A percentile compares a stretch with the other conserved stretches of the same genome.
phyloP scores from a whole-genome alignment of 495 filamentous ascomycete species.

The Paragyromitra xinjiangensis region DNA sequence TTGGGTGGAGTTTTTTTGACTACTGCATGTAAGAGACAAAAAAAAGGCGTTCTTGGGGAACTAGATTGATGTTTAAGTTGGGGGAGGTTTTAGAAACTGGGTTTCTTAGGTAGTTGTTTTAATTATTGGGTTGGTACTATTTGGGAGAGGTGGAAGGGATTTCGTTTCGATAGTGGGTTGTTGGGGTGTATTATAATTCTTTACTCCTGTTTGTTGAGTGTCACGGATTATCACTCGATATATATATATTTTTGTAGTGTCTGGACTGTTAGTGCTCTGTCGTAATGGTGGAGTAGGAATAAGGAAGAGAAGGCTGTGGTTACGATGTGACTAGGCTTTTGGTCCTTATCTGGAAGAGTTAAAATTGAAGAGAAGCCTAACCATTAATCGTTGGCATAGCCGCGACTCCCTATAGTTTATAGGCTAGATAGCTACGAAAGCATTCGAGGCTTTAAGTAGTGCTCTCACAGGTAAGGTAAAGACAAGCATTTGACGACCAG shows the following conservation, averaged over 20 bases:
- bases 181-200: not conserved
- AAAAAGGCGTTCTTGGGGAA: slow-evolving; percentile 28
- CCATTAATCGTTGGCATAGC: no score
- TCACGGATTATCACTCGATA: not conserved
- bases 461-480: no score
- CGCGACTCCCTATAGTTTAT: no score
- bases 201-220: not conserved
- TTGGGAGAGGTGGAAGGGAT: not conserved
- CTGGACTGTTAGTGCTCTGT: not conserved
- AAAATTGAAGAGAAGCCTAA: no score
- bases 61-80: slow-evolving; percentile 17
- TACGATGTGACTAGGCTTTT: no score
- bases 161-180: not conserved
- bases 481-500: no score
- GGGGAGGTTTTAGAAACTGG: slow-evolving; percentile 3
- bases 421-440: no score
- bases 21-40: slow-evolving; percentile 20
- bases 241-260: not conserved
- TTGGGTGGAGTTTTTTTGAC: slow-evolving; percentile 20
- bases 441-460: no score
- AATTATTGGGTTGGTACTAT: not conserved
- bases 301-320: no score
- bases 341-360: no score
- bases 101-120: not conserved
- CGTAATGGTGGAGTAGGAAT: not conserved